Conservation (phyloP, 805 yeast genomes). For the Candida ulmi region DNA sequence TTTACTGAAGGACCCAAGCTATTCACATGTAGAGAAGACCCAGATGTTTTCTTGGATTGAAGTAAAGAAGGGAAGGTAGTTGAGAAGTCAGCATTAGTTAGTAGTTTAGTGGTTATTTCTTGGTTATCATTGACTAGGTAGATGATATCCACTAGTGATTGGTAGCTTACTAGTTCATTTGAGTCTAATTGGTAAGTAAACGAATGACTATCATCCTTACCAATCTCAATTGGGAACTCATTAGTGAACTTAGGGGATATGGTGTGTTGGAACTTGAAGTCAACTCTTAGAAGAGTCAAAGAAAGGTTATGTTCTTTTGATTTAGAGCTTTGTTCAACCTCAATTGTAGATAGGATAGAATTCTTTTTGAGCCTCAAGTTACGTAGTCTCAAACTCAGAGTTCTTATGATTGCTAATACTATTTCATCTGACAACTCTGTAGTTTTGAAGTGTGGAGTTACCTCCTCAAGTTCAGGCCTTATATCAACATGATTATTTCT, state of each 20-base stretch:
- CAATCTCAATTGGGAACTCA: slow-evolving; percentile 22
- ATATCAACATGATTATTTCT: slow-evolving; percentile 8
- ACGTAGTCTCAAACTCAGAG: slow-evolving; percentile 39
- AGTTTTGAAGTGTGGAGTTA: background rate
- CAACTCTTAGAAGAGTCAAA: slow-evolving; percentile 6
- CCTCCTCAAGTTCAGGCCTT: background rate
- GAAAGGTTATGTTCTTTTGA: slow-evolving; percentile 20
- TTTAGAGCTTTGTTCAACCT: slow-evolving; percentile 40
- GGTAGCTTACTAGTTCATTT: slow-evolving; percentile 4
- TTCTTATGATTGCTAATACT: slow-evolving; percentile 26
- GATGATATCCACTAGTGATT: slow-evolving; percentile 7
- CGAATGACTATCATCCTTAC: slow-evolving; percentile 21
- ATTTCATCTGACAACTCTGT: background rate
- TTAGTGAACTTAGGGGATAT: slow-evolving; percentile 12
- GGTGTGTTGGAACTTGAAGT: slow-evolving; percentile 17
- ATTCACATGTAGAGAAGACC: slow-evolving; percentile 2
- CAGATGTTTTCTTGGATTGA: slow-evolving; percentile 5
- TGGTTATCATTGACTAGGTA: slow-evolving; percentile 11
- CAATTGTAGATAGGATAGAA: slow-evolving; percentile 40
- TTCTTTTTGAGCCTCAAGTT: slow-evolving; percentile 45
- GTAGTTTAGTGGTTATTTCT: slow-evolving; percentile 17
- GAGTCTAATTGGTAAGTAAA: slow-evolving; percentile 23
- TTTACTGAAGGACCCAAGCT: slow-evolving; percentile 28
- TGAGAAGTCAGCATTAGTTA: slow-evolving; percentile 14
- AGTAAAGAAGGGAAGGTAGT: slow-evolving; percentile 1